Evolutionary conservation across 192 early-diverging fungal genomes (phyloP), one percentile per base, ranked within the genome.

Genomic region (Coemansia asiatica): DNA sequence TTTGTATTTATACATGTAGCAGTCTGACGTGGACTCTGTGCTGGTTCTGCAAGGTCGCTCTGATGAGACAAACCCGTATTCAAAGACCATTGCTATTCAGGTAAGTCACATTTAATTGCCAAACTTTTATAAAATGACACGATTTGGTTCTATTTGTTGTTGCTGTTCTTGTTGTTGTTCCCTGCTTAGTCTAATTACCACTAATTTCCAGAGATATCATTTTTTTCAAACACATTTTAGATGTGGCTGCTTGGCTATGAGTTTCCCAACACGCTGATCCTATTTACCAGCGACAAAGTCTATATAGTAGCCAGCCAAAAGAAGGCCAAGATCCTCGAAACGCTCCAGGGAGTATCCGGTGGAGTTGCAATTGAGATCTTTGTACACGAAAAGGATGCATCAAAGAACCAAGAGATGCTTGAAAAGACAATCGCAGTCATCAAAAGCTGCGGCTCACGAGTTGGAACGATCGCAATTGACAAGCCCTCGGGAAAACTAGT

Each of bases 221-320:
- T 21, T 53, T 47, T 61, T 21, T 80, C n/a, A 6, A 1, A 26
- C 10, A 4, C 18, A 6, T 18, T 69, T 56, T 67, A 98, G 87
- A 88, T 87, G 50, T 99, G 95, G 95, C 84, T 96, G 56, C 84
- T 96, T 47, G 94, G 94, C 40, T 92, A 94, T 64, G 95, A 97
- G 71, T 92, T 96, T 62, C 85, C 89, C 2, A 91, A 98, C 60
- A 94, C 94, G 6, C 72, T 95, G 23, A 85, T 94, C 19, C 56
- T 95, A 33, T 80, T 95, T 40, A 90, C 90, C 18, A 83, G 76
- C 28, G 88, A 88, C 69, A 91, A 90, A 67, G 67, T 94, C 19
- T 85, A 89, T 21, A 84, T 99, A 67, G 69, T 95, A 8, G 90
- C 91, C 16, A 90, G 89, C 61, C 78, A 72, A 47, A 94, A 90